Conservation (phyloP, 768 basidiomycete species). For the Calocera viscosa region DNA sequence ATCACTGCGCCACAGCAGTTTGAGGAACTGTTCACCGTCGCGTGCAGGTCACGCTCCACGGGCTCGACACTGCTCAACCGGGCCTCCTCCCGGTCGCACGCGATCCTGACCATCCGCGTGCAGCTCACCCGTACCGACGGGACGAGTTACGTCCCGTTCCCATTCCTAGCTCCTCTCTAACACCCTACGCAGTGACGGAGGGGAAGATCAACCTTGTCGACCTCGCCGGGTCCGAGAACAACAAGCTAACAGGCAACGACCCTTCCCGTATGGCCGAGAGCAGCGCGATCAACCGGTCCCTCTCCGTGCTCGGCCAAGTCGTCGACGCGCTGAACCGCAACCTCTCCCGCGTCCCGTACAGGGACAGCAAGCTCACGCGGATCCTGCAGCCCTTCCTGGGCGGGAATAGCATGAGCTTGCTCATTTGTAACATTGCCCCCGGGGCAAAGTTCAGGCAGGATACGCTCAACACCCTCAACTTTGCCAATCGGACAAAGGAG, state of each 20-base stretch:
- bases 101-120: slow-evolving; percentile 53
- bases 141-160: background rate
- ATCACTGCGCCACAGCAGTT: slow-evolving; percentile 39
- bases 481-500: slow-evolving; percentile 74
- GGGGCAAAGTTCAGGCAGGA: slow-evolving; percentile 72
- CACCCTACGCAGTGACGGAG: slow-evolving; percentile 37
- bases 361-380: slow-evolving; percentile 78
- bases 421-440: slow-evolving; percentile 82
- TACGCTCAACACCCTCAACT: slow-evolving; percentile 84
- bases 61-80: slow-evolving; percentile 78
- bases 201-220: slow-evolving; percentile 82
- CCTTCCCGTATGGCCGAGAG: slow-evolving; percentile 78
- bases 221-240: slow-evolving; percentile 84
- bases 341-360: slow-evolving; percentile 67
- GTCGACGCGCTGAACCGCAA: slow-evolving; percentile 57
- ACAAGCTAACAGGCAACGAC: slow-evolving; percentile 79
- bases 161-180: background rate
- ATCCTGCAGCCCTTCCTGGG: slow-evolving; percentile 85
- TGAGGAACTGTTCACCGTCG: slow-evolving; percentile 41
- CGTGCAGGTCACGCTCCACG: slow-evolving; percentile 65
- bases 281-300: slow-evolving; percentile 76
- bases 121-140: slow-evolving; percentile 42
- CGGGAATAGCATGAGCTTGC: slow-evolving; percentile 61
- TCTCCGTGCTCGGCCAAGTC: slow-evolving; percentile 78
- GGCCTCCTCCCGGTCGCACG: slow-evolving; percentile 79